phyloP scores from a whole-genome alignment of 768 basidiomycete genomes.

The Suillus plorans region DNA sequence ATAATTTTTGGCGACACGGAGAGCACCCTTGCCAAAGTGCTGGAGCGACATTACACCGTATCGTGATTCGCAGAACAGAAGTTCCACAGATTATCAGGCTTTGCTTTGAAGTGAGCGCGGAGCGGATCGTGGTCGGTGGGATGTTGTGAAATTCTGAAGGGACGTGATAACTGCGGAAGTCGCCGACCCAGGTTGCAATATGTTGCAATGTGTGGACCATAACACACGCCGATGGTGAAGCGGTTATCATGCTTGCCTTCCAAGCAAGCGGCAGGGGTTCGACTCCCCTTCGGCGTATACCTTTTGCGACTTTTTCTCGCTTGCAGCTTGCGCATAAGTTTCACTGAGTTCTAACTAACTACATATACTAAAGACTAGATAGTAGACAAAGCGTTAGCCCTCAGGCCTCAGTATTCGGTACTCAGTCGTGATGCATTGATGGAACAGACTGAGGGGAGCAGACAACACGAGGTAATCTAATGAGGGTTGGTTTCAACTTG shows the following conservation, averaged over 20 bases:
- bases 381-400: no score
- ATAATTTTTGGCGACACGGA: conserved; percentile 92
- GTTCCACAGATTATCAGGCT: not conserved
- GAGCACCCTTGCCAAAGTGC: conserved; percentile 80
- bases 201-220: not conserved
- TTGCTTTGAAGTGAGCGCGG: not conserved
- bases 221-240: conserved; percentile 70
- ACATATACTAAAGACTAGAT: no score
- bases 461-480: no score
- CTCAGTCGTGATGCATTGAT: no score
- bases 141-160: conserved; percentile 8
- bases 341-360: no score
- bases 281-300: conserved; percentile 61
- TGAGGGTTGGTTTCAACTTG: no score
- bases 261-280: conserved; percentile 77
- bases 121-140: not conserved
- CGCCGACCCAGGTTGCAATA: not conserved
- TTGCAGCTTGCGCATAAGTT: no score
- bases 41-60: conserved; percentile 51
- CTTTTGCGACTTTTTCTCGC: not conserved
- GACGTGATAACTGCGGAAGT: not conserved
- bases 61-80: conserved; percentile 1
- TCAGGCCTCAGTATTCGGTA: no score
- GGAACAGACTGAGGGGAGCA: no score
- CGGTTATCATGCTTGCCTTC: conserved; percentile 94